Evolutionary conservation across 2,329 filamentous ascomycete species (phyloP).

Genomic region (Paracoccidioides lutzii): DNA sequence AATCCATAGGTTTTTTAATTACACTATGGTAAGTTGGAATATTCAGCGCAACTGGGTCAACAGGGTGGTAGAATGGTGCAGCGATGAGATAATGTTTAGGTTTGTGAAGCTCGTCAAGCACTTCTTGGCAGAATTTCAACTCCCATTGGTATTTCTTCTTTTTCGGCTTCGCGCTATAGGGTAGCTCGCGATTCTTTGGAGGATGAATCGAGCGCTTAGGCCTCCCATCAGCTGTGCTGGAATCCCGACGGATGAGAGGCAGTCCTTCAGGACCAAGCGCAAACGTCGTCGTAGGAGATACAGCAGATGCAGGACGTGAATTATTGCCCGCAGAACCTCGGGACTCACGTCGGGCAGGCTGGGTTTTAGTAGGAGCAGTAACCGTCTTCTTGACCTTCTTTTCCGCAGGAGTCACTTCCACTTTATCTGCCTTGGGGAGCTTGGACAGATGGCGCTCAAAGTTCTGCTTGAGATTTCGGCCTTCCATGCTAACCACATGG

Average conservation of each 20-base stretch:
- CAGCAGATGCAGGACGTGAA: constrained; percentile 29
- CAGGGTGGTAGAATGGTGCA: constrained; percentile 64
- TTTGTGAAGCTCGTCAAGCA: constrained; percentile 65
- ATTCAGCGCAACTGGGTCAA: constrained; percentile 85
- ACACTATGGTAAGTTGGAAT: constrained; percentile 88
- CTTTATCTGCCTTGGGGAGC: constrained; percentile 43
- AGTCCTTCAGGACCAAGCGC: constrained; percentile 65
- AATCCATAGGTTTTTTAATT: constrained; percentile 95
- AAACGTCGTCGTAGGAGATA: constrained; percentile 46
- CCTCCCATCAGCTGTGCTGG: constrained; percentile 61
- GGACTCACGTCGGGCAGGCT: constrained; percentile 38
- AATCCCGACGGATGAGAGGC: constrained; percentile 75
- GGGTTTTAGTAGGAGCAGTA: constrained; percentile 26
- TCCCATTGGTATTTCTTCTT: constrained; percentile 83
- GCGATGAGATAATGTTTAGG: constrained; percentile 56
- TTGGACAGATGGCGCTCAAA: constrained; percentile 49
- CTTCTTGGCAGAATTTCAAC: constrained; percentile 76
- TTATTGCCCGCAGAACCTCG: constrained; percentile 13
- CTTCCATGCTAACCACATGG: constrained; percentile 60
- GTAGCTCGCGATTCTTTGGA: constrained; percentile 80
- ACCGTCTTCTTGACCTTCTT: constrained; percentile 42
- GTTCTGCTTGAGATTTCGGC: constrained; percentile 46
- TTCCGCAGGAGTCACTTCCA: constrained; percentile 49
- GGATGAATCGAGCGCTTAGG: constrained; percentile 91
- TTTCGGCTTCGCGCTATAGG: constrained; percentile 76